A percentile compares a stretch with the other conserved stretches of the same genome.
Evolutionary conservation across 2,329 filamentous ascomycete genomes (phyloP).

Genomic region (Aspergillus melleus): DNA sequence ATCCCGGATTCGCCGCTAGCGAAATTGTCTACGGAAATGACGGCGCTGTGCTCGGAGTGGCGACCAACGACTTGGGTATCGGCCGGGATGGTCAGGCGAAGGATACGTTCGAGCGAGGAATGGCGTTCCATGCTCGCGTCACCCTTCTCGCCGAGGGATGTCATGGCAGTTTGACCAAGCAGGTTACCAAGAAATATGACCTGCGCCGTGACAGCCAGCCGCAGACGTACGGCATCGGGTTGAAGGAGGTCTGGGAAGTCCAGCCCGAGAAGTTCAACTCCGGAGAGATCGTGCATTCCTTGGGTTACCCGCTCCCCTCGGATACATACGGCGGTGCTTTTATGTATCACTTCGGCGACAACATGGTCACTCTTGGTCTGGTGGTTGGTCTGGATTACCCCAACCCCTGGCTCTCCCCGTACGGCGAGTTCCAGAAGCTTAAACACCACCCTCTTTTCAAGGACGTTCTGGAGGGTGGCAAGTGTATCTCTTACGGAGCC

Average conservation of each 20-base stretch:
- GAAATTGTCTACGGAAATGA: conserved; percentile 86
- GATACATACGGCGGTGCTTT: conserved; percentile 97
- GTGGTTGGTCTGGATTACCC: conserved; percentile 93
- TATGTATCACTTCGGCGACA: conserved; percentile 99
- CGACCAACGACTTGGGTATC: conserved; percentile 91
- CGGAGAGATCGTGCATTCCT: conserved; percentile 80
- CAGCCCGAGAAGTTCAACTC: conserved; percentile 88
- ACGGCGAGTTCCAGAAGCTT: conserved; percentile 96
- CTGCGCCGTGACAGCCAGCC: conserved; percentile 83
- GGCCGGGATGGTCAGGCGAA: conserved; percentile 79
- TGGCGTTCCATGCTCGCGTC: conserved; percentile 94
- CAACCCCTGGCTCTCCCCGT: conserved; percentile 95
- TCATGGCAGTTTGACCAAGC: conserved; percentile 92
- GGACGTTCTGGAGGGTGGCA: conserved; percentile 85
- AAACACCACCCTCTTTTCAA: conserved; percentile 95
- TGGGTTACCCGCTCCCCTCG: conserved; percentile 86
- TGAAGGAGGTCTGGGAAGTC: conserved; percentile 98
- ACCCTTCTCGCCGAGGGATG: conserved; percentile 94
- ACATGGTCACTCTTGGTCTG: conserved; percentile 86
- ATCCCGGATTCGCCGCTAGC: conserved; percentile 91
- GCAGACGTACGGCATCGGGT: conserved; percentile 90
- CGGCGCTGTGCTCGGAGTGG: conserved; percentile 88
- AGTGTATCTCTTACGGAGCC: conserved; percentile 95
- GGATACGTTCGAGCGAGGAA: conserved; percentile 89
- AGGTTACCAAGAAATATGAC: conserved; percentile 92